Evolutionary conservation across 2,329 filamentous ascomycete species (phyloP).

Genomic region (Penicillium sp.): DNA sequence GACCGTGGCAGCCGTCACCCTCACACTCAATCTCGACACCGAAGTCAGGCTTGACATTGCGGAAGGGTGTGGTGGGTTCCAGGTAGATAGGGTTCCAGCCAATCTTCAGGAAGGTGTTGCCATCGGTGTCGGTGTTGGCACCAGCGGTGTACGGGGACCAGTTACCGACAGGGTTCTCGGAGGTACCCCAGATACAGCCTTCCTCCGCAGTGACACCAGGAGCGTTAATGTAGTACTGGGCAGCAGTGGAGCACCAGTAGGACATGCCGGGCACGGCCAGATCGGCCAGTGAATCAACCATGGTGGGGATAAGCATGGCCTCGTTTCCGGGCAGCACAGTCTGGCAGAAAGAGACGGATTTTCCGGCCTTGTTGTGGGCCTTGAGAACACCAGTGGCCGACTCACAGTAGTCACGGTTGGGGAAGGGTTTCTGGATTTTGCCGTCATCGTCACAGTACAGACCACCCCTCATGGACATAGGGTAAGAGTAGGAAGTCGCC

Average conservation of each 20-base stretch:
- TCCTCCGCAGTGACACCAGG: conserved; percentile 61
- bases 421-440: conserved; percentile 67
- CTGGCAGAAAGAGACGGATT: conserved; percentile 70
- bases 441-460: conserved; percentile 69
- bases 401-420: conserved; percentile 66
- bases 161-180: conserved; percentile 65
- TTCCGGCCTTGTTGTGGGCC: conserved; percentile 65
- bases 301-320: conserved; percentile 78
- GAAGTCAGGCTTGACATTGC: conserved; percentile 60
- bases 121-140: conserved; percentile 65
- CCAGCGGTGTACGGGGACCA: conserved; percentile 77
- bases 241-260: conserved; percentile 72
- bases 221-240: conserved; percentile 78
- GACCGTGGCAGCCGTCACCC: conserved; percentile 64
- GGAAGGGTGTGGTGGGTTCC: conserved; percentile 53
- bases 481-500: conserved; percentile 66
- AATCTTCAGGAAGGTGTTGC: conserved; percentile 71
- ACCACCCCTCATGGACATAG: conserved; percentile 73
- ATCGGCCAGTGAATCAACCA: conserved; percentile 56
- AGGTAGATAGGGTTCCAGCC: conserved; percentile 76
- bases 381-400: conserved; percentile 65
- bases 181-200: conserved; percentile 71
- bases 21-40: conserved; percentile 71
- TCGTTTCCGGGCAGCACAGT: conserved; percentile 77
- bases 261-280: conserved; percentile 68